phyloP scores from a whole-genome alignment of 1,284 basidiomycete species.

The Psilocybe mexicana region DNA sequence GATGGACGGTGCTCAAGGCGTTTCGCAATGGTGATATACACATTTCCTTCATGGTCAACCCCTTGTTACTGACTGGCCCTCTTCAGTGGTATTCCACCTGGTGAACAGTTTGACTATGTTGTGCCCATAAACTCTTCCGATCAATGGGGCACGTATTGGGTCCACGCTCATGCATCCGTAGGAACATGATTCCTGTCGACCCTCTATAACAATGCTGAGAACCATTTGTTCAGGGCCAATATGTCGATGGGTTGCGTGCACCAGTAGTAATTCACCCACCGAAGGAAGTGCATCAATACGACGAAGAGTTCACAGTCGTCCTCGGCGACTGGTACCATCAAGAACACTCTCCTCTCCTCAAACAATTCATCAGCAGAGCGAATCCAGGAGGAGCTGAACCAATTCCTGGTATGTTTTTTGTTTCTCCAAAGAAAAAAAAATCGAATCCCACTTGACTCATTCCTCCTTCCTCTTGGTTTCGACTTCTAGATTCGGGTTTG shows the following conservation, averaged over 20 bases:
- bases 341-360: conserved; percentile 64
- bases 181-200: conserved; percentile 13
- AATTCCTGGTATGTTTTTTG: conserved; percentile 60
- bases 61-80: conserved; percentile 12
- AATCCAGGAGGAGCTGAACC: conserved; percentile 89
- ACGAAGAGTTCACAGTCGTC: conserved; percentile 89
- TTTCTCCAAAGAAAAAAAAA: background rate
- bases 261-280: conserved; percentile 75
- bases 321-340: conserved; percentile 87
- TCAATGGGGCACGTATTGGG: conserved; percentile 90
- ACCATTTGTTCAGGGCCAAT: conserved; percentile 62
- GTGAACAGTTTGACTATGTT: conserved; percentile 73
- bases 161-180: conserved; percentile 72
- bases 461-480: no score
- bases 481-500: conserved; percentile 65
- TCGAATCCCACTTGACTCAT: no score
- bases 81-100: conserved; percentile 79
- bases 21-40: conserved; percentile 74
- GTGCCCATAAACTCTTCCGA: conserved; percentile 74
- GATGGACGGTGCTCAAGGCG: conserved; percentile 84
- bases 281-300: conserved; percentile 71
- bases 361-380: conserved; percentile 72
- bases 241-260: conserved; percentile 82
- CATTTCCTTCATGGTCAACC: background rate
- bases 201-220: background rate